Evolutionary conservation across 176 grass and related monocot genomes (phyloP), one percentile per base, ranked within the genome.

Genomic region (Aegilops longissima): DNA sequence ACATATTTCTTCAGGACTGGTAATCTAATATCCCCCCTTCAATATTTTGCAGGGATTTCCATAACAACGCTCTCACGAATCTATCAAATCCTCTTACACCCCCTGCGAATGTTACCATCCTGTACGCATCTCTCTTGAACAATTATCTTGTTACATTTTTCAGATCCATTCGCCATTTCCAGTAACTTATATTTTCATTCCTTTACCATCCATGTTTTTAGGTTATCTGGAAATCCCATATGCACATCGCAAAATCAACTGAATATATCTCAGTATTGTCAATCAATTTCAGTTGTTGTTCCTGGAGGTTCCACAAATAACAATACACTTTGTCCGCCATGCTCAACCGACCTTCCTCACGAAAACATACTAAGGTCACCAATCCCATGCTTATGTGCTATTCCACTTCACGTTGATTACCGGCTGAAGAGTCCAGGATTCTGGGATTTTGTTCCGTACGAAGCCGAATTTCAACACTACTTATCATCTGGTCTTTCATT

Each of bases 361-460:
- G 90, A 95, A 82, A 74, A 61, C 69, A 76, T 88, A 69, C 86
- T 66, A 33, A 78, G 61, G 79, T 80, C 83, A 86, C 86, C 83
- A 7, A 6, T 59, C 42, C 12, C 54, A 23, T 95, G 90, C 73
- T 86, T 27, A 21, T 95, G 93, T 82, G 79, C 65, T 10, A 3
- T 69, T 31, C 83, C 90, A 82, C 70, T 95, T 75, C 38, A 65
- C 49, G 88, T 95, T 40, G 77, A 58, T 66, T 95, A 92, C 84
- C 93, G 93, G 18, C 49, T 95, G 62, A 95, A 95, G 83, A 95
- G 93, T 88, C 93, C 93, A 74, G 93, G 93, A 25, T 87, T 95
- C 74, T 87, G 70, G 81, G 25, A 88, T 86, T 95, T 87, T 29
- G 20, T 75, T 80, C 93, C 93, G 3, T 95, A 90, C 62, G 70